Percentiles rank a stretch among this genome's conserved stretches.
phyloP scores from a whole-genome alignment of 352 stramenopile genomes.

The Globisporangium takayamanum region DNA sequence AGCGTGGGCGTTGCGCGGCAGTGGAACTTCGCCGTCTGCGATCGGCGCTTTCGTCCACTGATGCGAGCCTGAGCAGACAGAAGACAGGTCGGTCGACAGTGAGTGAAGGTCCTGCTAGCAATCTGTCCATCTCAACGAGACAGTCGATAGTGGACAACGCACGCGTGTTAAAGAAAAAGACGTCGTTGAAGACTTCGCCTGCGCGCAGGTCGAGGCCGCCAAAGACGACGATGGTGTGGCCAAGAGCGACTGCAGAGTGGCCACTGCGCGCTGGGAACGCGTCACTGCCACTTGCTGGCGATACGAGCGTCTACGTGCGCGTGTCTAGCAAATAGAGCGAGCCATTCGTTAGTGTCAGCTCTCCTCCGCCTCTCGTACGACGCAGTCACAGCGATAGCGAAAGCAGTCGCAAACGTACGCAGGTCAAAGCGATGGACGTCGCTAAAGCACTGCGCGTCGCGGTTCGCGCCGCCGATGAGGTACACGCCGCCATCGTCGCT shows the following conservation, averaged over 20 bases:
- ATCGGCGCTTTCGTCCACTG: constrained; percentile 25
- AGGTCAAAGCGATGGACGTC: constrained; percentile 55
- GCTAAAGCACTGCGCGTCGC: constrained; percentile 41
- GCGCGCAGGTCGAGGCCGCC: constrained; percentile 41
- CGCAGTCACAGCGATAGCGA: background rate
- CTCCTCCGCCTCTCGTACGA: background rate
- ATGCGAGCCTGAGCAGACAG: constrained; percentile 5
- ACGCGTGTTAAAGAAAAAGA: constrained; percentile 47
- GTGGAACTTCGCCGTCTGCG: constrained; percentile 28
- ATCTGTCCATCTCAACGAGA: too few species aligned
- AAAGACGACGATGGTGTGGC: constrained; percentile 41
- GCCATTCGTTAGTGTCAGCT: background rate
- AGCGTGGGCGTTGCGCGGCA: constrained; percentile 49
- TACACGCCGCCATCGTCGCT: constrained; percentile 27
- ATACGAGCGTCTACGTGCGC: constrained; percentile 19
- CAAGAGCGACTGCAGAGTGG: constrained; percentile 50
- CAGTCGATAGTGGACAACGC: background rate
- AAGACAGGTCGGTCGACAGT: background rate
- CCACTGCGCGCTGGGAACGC: constrained; percentile 47
- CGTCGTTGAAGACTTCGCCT: constrained; percentile 47
- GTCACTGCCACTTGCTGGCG: constrained; percentile 7
- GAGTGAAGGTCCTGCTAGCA: too few species aligned
- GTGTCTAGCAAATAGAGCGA: constrained; percentile 5
- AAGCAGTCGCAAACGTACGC: constrained; percentile 9
- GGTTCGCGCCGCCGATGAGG: constrained; percentile 55